phyloP scores from a whole-genome alignment of 129 eudicot genomes.

The Ambrosia trifida region DNA sequence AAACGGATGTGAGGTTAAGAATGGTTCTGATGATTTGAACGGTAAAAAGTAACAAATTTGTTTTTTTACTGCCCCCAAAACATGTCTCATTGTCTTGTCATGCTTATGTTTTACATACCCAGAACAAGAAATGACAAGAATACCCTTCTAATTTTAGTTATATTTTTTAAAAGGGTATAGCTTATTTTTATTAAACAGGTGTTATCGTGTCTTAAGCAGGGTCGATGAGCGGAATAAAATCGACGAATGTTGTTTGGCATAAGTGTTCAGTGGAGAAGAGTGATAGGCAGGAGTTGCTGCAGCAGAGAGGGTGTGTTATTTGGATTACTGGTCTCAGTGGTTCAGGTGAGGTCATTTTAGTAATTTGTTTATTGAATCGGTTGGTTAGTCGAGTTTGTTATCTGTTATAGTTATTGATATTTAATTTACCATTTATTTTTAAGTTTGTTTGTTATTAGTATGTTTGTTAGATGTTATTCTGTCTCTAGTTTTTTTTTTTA shows the following conservation, averaged over 20 bases:
- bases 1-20: slow-evolving; percentile 18
- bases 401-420: too few relatives aligned
- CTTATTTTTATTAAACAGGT: too few relatives aligned
- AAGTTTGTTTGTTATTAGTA: too few relatives aligned
- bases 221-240: neutral
- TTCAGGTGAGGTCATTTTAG: slow-evolving; percentile 62
- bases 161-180: too few relatives aligned
- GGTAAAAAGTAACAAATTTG: slow-evolving; percentile 22
- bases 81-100: too few relatives aligned
- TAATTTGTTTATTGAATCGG: neutral
- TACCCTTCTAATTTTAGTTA: too few relatives aligned
- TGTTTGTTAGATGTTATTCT: too few relatives aligned
- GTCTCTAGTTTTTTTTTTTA: too few relatives aligned
- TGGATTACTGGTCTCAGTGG: slow-evolving; percentile 99
- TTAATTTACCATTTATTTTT: too few relatives aligned
- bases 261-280: slow-evolving; percentile 65
- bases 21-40: slow-evolving; percentile 25
- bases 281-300: slow-evolving; percentile 77
- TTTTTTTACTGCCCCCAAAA: neutral
- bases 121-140: too few relatives aligned
- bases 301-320: slow-evolving; percentile 88
- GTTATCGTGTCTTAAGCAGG: neutral
- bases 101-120: too few relatives aligned
- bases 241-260: slow-evolving; percentile 72
- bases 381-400: too few relatives aligned